Evolutionary conservation across 2,329 filamentous ascomycete genomes (phyloP), one percentile per base, ranked within the genome.

Genomic region (Allantophomopsis cytisporea): DNA sequence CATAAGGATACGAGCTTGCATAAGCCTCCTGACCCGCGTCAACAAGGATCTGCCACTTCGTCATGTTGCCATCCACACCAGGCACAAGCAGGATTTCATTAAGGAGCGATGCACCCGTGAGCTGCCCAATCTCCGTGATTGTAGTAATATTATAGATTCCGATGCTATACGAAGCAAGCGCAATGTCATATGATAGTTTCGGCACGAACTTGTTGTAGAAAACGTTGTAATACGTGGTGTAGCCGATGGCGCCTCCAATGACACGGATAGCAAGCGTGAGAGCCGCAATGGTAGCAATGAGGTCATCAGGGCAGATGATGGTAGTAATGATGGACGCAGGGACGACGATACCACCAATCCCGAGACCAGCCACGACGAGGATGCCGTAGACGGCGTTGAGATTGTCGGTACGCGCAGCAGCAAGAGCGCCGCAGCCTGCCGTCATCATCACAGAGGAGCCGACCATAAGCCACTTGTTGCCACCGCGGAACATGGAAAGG

Each of bases 271-370:
- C 69, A 30, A 82, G 66, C 0, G 76, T 80, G 28, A 82, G 60
- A 8, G 77, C 74, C 1, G 76, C 70, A 36, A 80, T 66, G 2
- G 77, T 81, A 6, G 73, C 77, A 45, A 83, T 80, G 8, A 80
- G 63, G 39, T 81, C 76, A 51, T 76, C 71, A 0, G 76, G 75
- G 43, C 74, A 80, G 43, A 80, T 73, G 48, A 81, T 79, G 11
- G 73, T 75, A 8, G 72, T 71, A 38, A 80, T 76, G 48, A 80
- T 76, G 1, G 71, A 74, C 1, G 71, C 69, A 0, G 76, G 77
- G 4, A 82, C 71, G 16, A 81, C 71, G 39, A 81, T 76, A 2
- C 72, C 77, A 10, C 76, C 77, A 5, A 80, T 73, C 8, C 77
- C 77, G 3, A 80, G 54, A 5, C 72, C 69, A 2, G 75, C 73